Evolutionary conservation across 257 asterid species (phyloP).

Genomic region (Solanum sejunctum): DNA sequence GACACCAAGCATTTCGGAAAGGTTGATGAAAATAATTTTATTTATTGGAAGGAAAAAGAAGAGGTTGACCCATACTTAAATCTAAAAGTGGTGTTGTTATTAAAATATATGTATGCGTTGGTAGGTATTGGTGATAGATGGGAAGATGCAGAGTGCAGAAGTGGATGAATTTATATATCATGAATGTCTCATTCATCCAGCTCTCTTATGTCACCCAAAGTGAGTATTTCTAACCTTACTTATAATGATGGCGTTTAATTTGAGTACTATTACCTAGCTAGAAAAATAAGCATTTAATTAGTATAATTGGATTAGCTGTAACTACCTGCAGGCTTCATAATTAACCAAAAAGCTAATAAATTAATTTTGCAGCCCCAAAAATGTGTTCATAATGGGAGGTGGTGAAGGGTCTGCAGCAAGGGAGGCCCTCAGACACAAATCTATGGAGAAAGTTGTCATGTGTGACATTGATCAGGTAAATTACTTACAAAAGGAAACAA

Average conservation of each 20-base stretch:
- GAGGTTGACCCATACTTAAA: background rate
- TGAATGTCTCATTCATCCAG: slow-evolving; percentile 91
- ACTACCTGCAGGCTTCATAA: background rate
- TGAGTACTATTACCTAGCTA: background rate
- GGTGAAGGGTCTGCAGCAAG: slow-evolving; percentile 99
- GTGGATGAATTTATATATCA: slow-evolving; percentile 91
- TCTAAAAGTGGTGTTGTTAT: background rate
- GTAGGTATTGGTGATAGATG: slow-evolving; percentile 92
- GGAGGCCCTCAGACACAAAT: slow-evolving; percentile 82
- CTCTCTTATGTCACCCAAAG: slow-evolving; percentile 88
- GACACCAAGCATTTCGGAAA: slow-evolving; percentile 92
- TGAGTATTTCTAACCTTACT: slow-evolving; percentile 10
- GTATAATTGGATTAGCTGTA: background rate
- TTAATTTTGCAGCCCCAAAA: slow-evolving; percentile 47
- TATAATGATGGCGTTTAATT: background rate
- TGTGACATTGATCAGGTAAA: slow-evolving; percentile 88
- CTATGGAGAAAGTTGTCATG: slow-evolving; percentile 81
- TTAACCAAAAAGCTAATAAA: background rate
- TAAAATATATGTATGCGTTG: background rate
- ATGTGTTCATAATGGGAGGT: slow-evolving; percentile 88
- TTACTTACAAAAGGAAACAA: background rate
- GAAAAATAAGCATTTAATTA: background rate
- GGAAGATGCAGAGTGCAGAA: slow-evolving; percentile 99
- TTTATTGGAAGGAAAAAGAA: background rate
- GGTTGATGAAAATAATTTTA: slow-evolving; percentile 18